Percentiles rank a stretch among this genome's conserved stretches.
Conservation (phyloP, 2,329 filamentous ascomycete genomes). For the Aspergillus intermedius region DNA sequence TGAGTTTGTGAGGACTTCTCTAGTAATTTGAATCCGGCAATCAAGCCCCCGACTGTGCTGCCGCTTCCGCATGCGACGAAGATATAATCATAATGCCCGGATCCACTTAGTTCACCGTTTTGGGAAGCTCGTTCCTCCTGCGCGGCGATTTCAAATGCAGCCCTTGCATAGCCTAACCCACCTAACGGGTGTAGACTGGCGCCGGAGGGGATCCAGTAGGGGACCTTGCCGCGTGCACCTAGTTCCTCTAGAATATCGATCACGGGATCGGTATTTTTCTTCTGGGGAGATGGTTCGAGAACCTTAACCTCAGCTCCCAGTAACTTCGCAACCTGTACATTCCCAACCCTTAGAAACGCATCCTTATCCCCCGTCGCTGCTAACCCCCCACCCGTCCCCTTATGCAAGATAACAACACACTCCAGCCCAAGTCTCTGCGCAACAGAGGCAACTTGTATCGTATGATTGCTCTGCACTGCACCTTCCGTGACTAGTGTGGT, state of each 20-base stretch:
- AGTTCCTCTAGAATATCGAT: constrained; percentile 19
- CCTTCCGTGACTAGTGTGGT: constrained; percentile 32
- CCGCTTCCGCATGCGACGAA: constrained; percentile 34
- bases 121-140: constrained; percentile 18
- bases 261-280: constrained; percentile 43
- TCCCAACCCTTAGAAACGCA: constrained; percentile 18
- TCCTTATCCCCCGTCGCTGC: constrained; percentile 10
- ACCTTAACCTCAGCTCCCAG: constrained; percentile 41
- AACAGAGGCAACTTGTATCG: constrained; percentile 27
- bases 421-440: constrained; percentile 22
- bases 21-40: constrained; percentile 29
- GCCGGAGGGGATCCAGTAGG: constrained; percentile 32
- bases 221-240: constrained; percentile 8
- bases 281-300: constrained; percentile 32
- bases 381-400: constrained; percentile 22
- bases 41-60: constrained; percentile 28
- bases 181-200: constrained; percentile 29
- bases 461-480: constrained; percentile 33
- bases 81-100: constrained; percentile 25
- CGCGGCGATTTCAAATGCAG: constrained; percentile 25
- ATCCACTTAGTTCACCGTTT: constrained; percentile 9
- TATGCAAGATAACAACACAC: constrained; percentile 21
- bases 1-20: constrained; percentile 13
- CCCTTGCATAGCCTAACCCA: constrained; percentile 28
- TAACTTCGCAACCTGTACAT: constrained; percentile 24